phyloP scores from a whole-genome alignment of 2,329 filamentous ascomycete genomes.

The Magnaporthiopsis poae region DNA sequence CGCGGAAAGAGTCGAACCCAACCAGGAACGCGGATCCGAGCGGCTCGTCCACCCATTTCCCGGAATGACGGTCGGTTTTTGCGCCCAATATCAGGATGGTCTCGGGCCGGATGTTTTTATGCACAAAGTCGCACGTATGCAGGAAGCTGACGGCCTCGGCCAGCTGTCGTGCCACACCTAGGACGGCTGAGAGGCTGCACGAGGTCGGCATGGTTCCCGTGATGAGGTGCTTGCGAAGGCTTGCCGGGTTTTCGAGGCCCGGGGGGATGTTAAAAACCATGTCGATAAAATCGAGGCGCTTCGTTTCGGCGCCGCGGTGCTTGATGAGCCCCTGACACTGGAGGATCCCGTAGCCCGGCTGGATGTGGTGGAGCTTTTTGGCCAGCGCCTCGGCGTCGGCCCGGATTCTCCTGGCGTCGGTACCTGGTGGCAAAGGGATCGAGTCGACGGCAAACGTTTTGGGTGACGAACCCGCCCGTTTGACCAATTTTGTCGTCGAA shows the following conservation, averaged over 20 bases:
- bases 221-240: neutral
- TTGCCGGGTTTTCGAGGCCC: no score
- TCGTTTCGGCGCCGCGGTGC: neutral
- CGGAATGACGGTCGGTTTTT: no score
- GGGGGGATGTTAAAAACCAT: neutral
- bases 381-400: neutral
- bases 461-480: no score
- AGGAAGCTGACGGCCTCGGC: neutral
- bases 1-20: neutral
- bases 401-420: no score
- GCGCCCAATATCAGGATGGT: neutral
- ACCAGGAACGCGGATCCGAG: neutral
- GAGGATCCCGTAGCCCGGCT: neutral
- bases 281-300: neutral
- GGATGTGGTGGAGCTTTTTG: neutral
- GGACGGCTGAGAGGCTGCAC: neutral
- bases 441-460: no score
- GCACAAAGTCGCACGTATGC: neutral
- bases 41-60: no score
- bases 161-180: neutral
- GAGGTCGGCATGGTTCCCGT: neutral
- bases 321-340: neutral
- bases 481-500: no score
- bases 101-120: conserved; percentile 1
- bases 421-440: no score